Base-by-base conservation (phyloP, 768 basidiomycete genomes). In the Leccinum fibrillosum region DNA sequence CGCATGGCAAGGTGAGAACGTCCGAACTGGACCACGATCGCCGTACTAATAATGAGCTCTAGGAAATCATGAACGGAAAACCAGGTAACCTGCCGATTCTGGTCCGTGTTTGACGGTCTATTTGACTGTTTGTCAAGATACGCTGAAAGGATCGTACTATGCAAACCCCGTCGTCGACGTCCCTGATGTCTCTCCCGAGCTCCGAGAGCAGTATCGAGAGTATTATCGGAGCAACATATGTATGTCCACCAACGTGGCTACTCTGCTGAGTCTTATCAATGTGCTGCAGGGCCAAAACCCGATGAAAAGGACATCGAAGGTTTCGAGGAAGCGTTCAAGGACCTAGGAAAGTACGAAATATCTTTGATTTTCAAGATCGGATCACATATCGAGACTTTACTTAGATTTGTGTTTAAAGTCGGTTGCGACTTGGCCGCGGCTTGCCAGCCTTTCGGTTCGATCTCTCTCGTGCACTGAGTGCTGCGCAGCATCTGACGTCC, bases 61-160 rank as follows among this genome's bases (percentile, higher is more conserved):
- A 92, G 86, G 96, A 98, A 80, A 85, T 95, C 49, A 97, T 98
- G 94, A 98, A 98, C 66, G 95, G 95, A 30, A 88, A 85, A 64
- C 90, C 89, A 63, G 91, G 89, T 82, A 62, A 68, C 53, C n/a
- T 12, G 12, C 32, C 30, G 0, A 54, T 56, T 19, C 19, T 54
- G 28, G 13, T 32, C 2, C 17, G 13, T 53, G 25, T 19, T 39
- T n/a, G 55, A 32, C 21, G 37, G 32, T 55, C 15, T 45, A 51
- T 49, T 52, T 54, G 23, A 63, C 47, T 34, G 26, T 39, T n/a
- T 19, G 57, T 19, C 64, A 70, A 87, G 94, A 98, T 70, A 77
- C 81, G 2, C 76, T 95, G 65, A 98, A 98, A 72, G 96, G 95
- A 3, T 94, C 91, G 0, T 99, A 86, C 76, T 99, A 99, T 69